A percentile compares a stretch with the other conserved stretches of the same genome.
Evolutionary conservation across 257 asterid genomes (phyloP).

Genomic region (Lantana camara): DNA sequence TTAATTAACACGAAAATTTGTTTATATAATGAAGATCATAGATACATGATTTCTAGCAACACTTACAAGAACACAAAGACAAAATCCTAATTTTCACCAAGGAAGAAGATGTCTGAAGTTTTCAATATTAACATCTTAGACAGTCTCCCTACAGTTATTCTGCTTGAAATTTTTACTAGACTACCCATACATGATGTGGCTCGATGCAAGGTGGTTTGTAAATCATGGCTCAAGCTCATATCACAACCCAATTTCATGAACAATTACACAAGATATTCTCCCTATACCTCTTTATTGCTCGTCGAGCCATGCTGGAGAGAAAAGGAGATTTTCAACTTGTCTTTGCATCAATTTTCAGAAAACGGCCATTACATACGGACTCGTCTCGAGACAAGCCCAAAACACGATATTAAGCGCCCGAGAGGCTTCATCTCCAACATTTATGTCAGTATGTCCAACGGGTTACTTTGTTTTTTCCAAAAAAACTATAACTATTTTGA

Average conservation of each 20-base stretch:
- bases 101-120: too few relatives aligned
- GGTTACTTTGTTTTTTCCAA: not conserved
- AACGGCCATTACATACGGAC: conserved; percentile 2
- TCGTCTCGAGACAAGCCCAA: not conserved
- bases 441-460: too few relatives aligned
- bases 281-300: not conserved
- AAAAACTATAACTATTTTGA: too few relatives aligned
- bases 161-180: not conserved
- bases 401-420: too few relatives aligned
- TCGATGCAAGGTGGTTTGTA: conserved; percentile 11
- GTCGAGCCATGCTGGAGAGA: not conserved
- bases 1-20: too few relatives aligned
- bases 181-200: not conserved
- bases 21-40: too few relatives aligned
- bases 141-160: too few relatives aligned
- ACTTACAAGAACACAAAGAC: too few relatives aligned
- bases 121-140: too few relatives aligned
- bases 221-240: not conserved
- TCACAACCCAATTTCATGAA: conserved; percentile 1
- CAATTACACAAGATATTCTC: not conserved
- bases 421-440: too few relatives aligned
- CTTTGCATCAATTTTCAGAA: conserved; percentile 8
- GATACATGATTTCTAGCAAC: too few relatives aligned
- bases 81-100: too few relatives aligned
- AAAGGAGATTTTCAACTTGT: not conserved